Evolutionary conservation across 2,329 filamentous ascomycete genomes (phyloP), one percentile per base, ranked within the genome.

Genomic region (Colletotrichum salicis): DNA sequence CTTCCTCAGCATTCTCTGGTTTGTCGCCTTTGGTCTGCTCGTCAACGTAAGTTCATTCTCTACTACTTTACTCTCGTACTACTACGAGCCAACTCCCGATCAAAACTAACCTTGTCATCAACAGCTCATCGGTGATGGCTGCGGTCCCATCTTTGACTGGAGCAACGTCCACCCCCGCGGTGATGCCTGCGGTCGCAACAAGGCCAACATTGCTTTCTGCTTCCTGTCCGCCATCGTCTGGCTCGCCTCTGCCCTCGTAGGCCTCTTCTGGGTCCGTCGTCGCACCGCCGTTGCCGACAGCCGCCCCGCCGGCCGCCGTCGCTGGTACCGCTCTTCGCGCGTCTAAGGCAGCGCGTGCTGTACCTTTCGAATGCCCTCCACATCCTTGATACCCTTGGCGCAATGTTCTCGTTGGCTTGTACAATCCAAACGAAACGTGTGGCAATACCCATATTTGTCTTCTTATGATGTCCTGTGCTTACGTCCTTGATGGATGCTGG

Each of bases 191-290:
- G 86, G 88, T 70, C 88, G 90, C 76, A 93, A 89, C 88, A 94
- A 92, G 82, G 89, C 93, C 52, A 86, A 89, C 73, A 88, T 93
- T 76, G 92, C 92, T 5, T 94, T 95, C 77, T 84, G 86, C 60
- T 95, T 95, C 82, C 81, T 94, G 66, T 91, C 90, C 2, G 91
- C 91, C 67, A 86, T 93, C 75, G 85, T 91, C 77, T 95, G 92
- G 92, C 86, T 94, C 52, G 88, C 85, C 13, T 92, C 90, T 58
- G 87, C 86, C 19, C 77, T 92, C 24, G 77, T 93, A 55, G 89
- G 86, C 57, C 78, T 89, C 75, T 84, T 87, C 78, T 89, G 87
- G 87, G 83, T 87, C 24, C 85, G 82, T 70, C 82, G 82, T 72
- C 74, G 74, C 31, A 82, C 81, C 29, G 76, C 79, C 45, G 73